phyloP scores from a whole-genome alignment of 768 basidiomycete species.

The Mycena vulgaris region DNA sequence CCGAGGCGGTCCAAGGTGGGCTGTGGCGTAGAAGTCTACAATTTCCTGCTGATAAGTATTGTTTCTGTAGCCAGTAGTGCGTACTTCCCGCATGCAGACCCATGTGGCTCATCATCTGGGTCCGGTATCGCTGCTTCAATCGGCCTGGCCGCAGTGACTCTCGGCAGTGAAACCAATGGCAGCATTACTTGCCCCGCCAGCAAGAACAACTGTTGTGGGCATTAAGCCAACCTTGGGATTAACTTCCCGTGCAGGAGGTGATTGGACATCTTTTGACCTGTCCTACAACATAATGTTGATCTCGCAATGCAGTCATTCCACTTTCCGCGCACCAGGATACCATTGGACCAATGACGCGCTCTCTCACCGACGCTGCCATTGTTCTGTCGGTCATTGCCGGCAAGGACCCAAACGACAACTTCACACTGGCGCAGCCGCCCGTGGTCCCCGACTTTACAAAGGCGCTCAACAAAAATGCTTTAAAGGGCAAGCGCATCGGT shows the following conservation, averaged over 20 bases:
- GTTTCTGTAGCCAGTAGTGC: constrained; percentile 51
- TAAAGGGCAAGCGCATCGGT: constrained; percentile 68
- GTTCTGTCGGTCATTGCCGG: constrained; percentile 72
- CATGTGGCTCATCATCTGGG: constrained; percentile 73
- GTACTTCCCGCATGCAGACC: constrained; percentile 66
- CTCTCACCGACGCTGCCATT: constrained; percentile 68
- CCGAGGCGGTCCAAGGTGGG: constrained; percentile 64
- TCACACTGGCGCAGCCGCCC: constrained; percentile 66
- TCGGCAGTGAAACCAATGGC: constrained; percentile 69
- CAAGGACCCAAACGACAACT: constrained; percentile 68
- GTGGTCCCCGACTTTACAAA: constrained; percentile 69
- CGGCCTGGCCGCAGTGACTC: constrained; percentile 63
- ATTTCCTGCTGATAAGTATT: background rate
- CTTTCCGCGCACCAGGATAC: constrained; percentile 73
- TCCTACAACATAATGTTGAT: background rate
- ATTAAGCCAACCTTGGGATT: constrained; percentile 75
- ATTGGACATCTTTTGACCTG: constrained; percentile 9
- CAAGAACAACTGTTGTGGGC: constrained; percentile 69
- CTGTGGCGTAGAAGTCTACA: too few relatives aligned
- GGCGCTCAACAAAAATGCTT: constrained; percentile 63
- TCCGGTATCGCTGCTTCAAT: constrained; percentile 70
- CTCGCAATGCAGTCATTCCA: constrained; percentile 61
- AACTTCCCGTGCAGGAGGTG: constrained; percentile 73
- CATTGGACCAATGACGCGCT: constrained; percentile 70
- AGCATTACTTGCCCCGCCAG: constrained; percentile 69